These are phyloP conservation scores for Adansonia grandidieri DNA, from an alignment of 441 rosid species.

Conservation along the genomic window DNA sequence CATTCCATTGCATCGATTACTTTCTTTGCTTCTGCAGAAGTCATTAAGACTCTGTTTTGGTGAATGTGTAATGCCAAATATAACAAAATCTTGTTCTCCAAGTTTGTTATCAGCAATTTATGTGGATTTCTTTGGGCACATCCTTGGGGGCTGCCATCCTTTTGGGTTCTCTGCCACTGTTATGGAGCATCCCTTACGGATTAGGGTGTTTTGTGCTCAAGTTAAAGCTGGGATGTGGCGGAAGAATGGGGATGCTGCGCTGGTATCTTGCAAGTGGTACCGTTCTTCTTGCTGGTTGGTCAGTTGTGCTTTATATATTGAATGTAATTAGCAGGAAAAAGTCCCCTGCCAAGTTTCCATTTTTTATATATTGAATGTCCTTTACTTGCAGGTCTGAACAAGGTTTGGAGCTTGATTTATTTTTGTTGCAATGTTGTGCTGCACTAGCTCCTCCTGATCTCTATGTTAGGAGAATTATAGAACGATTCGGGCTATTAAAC, in stretches of 20 bases:
- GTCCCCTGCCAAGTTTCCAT: not conserved
- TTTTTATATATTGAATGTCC: slow-evolving; percentile 21
- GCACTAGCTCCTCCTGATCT: slow-evolving; percentile 94
- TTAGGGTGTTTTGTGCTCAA: slow-evolving; percentile 92
- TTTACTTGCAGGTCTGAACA: slow-evolving; percentile 81
- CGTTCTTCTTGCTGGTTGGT: slow-evolving; percentile 88
- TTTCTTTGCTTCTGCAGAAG: slow-evolving; percentile 78
- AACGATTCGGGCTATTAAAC: slow-evolving; percentile 79
- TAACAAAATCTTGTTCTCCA: slow-evolving; percentile 35
- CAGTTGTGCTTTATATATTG: slow-evolving; percentile 25
- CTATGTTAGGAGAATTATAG: slow-evolving; percentile 70
- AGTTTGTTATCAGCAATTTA: slow-evolving; percentile 38
- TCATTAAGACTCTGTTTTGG: slow-evolving; percentile 69
- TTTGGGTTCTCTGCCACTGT: slow-evolving; percentile 78
- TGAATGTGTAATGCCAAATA: slow-evolving; percentile 50
- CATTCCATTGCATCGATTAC: slow-evolving; percentile 82
- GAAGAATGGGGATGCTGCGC: slow-evolving; percentile 87
- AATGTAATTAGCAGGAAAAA: not conserved
- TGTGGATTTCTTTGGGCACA: slow-evolving; percentile 68
- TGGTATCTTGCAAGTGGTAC: slow-evolving; percentile 80
- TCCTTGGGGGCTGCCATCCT: slow-evolving; percentile 73
- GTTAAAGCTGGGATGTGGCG: slow-evolving; percentile 98
- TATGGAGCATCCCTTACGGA: slow-evolving; percentile 95
- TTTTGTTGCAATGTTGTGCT: slow-evolving; percentile 98
- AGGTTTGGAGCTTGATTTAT: slow-evolving; percentile 96